Evolutionary conservation across 257 asterid species (phyloP).

Genomic region (Solanum corneliomulleri): DNA sequence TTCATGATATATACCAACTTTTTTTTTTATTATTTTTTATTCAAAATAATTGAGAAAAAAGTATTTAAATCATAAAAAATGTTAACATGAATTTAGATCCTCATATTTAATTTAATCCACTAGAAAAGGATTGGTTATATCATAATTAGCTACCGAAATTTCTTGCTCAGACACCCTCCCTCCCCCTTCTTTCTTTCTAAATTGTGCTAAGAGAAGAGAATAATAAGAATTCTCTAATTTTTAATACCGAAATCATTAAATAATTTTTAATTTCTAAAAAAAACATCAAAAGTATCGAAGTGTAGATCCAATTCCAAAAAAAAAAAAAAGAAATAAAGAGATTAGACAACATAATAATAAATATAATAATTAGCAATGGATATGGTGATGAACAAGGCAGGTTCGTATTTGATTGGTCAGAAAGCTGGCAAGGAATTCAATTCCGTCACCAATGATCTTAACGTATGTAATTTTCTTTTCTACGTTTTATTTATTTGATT

Average conservation of each 20-base stretch:
- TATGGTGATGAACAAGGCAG: slow-evolving; percentile 65
- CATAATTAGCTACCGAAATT: neutral
- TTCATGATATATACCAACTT: too few relatives aligned
- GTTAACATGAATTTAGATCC: neutral
- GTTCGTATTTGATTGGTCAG: slow-evolving; percentile 75
- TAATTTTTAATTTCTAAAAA: neutral
- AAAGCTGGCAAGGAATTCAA: slow-evolving; percentile 53
- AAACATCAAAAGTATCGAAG: neutral
- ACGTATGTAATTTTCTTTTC: slow-evolving; percentile 24
- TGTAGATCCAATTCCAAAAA: neutral
- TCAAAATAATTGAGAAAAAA: neutral
- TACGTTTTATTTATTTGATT: neutral
- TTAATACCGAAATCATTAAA: neutral
- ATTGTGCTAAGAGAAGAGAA: neutral
- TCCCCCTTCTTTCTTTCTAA: neutral
- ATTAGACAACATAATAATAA: neutral
- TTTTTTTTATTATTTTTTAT: too few relatives aligned
- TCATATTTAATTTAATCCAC: neutral
- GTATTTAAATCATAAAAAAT: neutral
- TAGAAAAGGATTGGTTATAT: neutral
- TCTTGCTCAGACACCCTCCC: neutral
- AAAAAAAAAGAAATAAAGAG: neutral
- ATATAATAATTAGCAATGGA: slow-evolving; percentile 35
- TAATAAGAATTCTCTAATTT: neutral
- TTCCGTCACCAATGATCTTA: slow-evolving; percentile 71